phyloP scores from a whole-genome alignment of 352 stramenopile species.

The Globisporangium cederbergense region DNA sequence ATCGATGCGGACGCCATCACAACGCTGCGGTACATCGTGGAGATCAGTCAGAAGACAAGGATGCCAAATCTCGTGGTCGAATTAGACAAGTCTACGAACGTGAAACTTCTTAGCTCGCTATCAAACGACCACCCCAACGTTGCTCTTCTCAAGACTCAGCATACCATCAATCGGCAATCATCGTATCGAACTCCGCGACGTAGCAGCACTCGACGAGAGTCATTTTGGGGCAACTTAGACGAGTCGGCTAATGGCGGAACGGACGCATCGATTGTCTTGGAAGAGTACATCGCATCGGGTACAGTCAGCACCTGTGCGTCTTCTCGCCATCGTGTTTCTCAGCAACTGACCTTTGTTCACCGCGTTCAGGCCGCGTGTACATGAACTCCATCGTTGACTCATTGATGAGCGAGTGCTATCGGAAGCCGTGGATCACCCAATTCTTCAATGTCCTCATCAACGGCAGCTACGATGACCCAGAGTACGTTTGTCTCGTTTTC shows the following conservation, averaged over 20 bases:
- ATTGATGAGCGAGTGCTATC: constrained; percentile 78
- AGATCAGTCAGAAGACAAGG: constrained; percentile 60
- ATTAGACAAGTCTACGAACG: constrained; percentile 67
- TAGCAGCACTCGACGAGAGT: constrained; percentile 41
- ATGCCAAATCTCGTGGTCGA: constrained; percentile 79
- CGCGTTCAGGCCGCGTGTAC: constrained; percentile 52
- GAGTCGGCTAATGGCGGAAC: constrained; percentile 21
- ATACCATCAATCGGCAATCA: constrained; percentile 33
- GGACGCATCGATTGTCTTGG: constrained; percentile 47
- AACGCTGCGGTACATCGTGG: constrained; percentile 75
- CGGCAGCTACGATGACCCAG: constrained; percentile 45
- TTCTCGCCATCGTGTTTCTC: not conserved
- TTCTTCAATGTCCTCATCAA: constrained; percentile 67
- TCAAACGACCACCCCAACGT: constrained; percentile 46
- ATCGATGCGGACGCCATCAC: constrained; percentile 81
- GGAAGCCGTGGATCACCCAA: constrained; percentile 68
- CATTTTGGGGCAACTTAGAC: constrained; percentile 34
- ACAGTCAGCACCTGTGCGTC: not conserved
- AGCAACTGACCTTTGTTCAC: not conserved
- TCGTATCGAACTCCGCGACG: constrained; percentile 43
- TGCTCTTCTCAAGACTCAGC: constrained; percentile 36
- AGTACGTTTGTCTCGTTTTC: constrained; percentile 32
- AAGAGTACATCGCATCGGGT: constrained; percentile 74
- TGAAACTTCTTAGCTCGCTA: constrained; percentile 73
- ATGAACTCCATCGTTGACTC: constrained; percentile 71